These are phyloP conservation scores for Hymenoscyphus fraxineus DNA, from an alignment of 2,329 filamentous ascomycete genomes.

Conservation along the genomic window DNA sequence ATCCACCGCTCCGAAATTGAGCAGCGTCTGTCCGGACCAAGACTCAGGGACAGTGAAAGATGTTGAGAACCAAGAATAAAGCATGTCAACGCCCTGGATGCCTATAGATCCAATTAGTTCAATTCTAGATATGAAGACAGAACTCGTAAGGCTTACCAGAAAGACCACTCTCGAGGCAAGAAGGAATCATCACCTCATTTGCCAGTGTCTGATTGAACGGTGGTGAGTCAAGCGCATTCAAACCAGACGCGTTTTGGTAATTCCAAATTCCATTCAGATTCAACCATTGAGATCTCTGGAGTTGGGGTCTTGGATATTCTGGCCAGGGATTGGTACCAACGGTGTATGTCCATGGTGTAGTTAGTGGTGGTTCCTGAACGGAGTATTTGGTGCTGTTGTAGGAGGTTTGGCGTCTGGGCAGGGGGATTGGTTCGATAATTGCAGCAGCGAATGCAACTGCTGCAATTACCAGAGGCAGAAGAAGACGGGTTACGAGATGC, in stretches of 20 bases:
- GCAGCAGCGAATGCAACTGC: neutral
- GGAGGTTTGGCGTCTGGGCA: neutral
- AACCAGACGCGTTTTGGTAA: constrained; percentile 39
- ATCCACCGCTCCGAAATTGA: constrained; percentile 50
- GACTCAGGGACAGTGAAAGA: constrained; percentile 42
- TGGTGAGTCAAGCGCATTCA: constrained; percentile 40
- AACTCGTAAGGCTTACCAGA: constrained; percentile 35
- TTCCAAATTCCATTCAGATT: constrained; percentile 48
- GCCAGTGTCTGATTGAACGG: constrained; percentile 43
- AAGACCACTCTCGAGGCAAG: constrained; percentile 51
- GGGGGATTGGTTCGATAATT: neutral
- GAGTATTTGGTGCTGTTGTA: constrained; percentile 32
- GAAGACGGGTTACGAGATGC: neutral
- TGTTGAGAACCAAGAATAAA: constrained; percentile 47
- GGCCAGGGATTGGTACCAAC: constrained; percentile 48
- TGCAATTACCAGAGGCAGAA: neutral
- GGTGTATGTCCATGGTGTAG: constrained; percentile 43
- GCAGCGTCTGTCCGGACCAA: constrained; percentile 36
- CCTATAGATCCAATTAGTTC: constrained; percentile 22
- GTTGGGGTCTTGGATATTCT: constrained; percentile 45
- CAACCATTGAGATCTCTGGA: constrained; percentile 45
- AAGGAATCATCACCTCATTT: constrained; percentile 47
- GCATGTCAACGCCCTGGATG: constrained; percentile 38
- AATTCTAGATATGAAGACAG: neutral
- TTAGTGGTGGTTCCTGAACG: constrained; percentile 39